A percentile compares a stretch with the other conserved stretches of the same genome.
Conservation (phyloP, 306 rosid species). For the Echinosophora koreensis region DNA sequence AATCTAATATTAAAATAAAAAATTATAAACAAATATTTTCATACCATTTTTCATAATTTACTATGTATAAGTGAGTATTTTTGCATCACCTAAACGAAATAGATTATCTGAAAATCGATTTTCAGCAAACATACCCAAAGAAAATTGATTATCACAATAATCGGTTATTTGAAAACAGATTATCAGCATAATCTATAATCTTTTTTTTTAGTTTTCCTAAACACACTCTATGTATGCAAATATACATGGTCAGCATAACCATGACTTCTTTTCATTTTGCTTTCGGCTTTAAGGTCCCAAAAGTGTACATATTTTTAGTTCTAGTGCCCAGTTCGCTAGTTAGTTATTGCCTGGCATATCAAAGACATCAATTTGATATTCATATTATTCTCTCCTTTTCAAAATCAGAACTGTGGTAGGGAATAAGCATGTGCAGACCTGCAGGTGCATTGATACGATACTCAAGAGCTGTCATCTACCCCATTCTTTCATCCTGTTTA, state of each 20-base stretch:
- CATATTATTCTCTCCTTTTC: conserved; percentile 2
- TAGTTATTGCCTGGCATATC: neutral
- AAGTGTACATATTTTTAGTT: neutral
- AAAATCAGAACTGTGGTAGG: conserved; percentile 10
- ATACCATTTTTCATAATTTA: no score
- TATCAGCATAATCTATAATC: no score
- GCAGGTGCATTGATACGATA: conserved; percentile 7
- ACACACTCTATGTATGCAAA: no score
- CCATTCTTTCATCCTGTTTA: neutral
- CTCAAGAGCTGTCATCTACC: conserved; percentile 21
- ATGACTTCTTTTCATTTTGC: neutral
- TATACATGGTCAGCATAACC: neutral
- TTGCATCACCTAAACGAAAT: no score
- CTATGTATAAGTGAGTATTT: no score
- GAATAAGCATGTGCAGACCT: conserved; percentile 39
- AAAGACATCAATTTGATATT: neutral
- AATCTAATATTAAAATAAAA: no score
- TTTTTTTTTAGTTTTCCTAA: no score
- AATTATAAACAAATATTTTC: no score
- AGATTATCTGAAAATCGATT: no score
- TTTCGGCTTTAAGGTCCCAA: conserved; percentile 33
- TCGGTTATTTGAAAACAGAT: no score
- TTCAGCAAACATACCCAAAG: no score
- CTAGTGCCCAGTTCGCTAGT: neutral
- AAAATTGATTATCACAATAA: no score